Base-by-base conservation (phyloP, 2,329 filamentous ascomycete species). In the Trichophyton equinum region DNA sequence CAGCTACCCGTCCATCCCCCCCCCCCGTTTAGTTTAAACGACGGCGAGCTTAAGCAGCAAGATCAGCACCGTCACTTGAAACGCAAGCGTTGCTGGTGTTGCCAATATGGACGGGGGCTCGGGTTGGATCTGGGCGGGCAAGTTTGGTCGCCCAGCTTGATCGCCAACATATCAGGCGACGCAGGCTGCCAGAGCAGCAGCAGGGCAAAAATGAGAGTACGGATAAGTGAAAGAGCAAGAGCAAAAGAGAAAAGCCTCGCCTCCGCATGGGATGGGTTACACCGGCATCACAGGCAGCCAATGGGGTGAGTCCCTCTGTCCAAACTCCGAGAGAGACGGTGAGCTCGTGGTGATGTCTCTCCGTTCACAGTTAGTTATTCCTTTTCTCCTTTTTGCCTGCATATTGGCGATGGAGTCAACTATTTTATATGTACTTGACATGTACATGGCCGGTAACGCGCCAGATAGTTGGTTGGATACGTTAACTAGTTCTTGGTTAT, bases 41-140 rank as follows among this genome's bases (percentile, higher is more conserved):
- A 33, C 7, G 13, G 13, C 13, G 15, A 55, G 27, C 5, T n/a
- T 27, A 20, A 36, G 22, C 33, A 33, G 51, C 51, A 55, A 33
- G 49, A 55, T 55, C 51, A 36, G 27, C 51, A 55, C 33, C 51
- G 51, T 55, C 51, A 55, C 27, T 55, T 55, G 51, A 55, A 55
- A 55, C 51, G 30, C 51, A 55, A 33, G 51, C 22, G 47, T 53
- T 53, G 22, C 33, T 38, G 33, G 33, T 38, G 9, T 38, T 38
- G 33, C 51, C 13, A 22, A 22, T 15, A 36, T 55, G 51, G 15
- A n/a, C 51, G 8, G 22, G 22, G 25, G 25, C n/a, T 55, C 33
- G 51, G 25, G 27, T 36, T 55, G 27, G 20, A 38, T 36, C 15
- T 33, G 30, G 30, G 30, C 13, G 30, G 30, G 30, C 13, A 11